Evolutionary conservation across 768 basidiomycete species (phyloP).

Genomic region (Hericium rajendrae): DNA sequence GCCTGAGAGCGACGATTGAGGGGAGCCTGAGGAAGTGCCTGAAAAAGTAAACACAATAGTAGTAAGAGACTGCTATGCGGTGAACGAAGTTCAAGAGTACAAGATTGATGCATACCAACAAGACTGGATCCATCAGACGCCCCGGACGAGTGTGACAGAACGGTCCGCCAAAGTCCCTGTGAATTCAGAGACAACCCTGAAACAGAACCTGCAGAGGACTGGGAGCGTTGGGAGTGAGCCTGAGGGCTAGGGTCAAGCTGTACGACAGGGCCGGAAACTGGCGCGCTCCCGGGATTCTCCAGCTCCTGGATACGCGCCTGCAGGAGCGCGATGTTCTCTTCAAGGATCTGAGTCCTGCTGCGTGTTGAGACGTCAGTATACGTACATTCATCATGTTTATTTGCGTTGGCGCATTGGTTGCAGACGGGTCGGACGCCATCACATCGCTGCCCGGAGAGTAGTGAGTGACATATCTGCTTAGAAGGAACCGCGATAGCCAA

Average conservation of each 20-base stretch:
- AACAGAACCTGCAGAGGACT: not conserved
- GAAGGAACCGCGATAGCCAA: too few species aligned
- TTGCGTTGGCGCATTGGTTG: slow-evolving; percentile 46
- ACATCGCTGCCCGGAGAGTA: slow-evolving; percentile 29
- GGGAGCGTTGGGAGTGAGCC: not conserved
- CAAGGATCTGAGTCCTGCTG: slow-evolving; percentile 36
- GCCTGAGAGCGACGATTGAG: not conserved
- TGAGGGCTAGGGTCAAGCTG: slow-evolving; percentile 12
- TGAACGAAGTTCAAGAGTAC: too few species aligned
- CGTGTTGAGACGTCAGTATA: slow-evolving; percentile 53
- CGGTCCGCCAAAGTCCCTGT: not conserved
- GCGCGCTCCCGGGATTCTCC: slow-evolving; percentile 10
- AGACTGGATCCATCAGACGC: slow-evolving; percentile 7
- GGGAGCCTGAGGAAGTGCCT: too few species aligned
- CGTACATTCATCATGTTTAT: slow-evolving; percentile 57
- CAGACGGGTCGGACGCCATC: slow-evolving; percentile 30
- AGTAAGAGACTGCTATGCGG: too few species aligned
- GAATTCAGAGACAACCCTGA: too few species aligned
- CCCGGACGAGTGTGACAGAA: not conserved
- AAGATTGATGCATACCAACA: not conserved
- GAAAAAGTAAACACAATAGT: too few species aligned
- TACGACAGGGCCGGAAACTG: slow-evolving; percentile 2
- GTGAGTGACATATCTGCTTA: not conserved
- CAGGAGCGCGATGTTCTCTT: slow-evolving; percentile 27
- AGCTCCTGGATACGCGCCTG: slow-evolving; percentile 35